These are phyloP conservation scores for Termitomyces sp. DNA, from an alignment of 768 basidiomycete species.

Conservation along the genomic window DNA sequence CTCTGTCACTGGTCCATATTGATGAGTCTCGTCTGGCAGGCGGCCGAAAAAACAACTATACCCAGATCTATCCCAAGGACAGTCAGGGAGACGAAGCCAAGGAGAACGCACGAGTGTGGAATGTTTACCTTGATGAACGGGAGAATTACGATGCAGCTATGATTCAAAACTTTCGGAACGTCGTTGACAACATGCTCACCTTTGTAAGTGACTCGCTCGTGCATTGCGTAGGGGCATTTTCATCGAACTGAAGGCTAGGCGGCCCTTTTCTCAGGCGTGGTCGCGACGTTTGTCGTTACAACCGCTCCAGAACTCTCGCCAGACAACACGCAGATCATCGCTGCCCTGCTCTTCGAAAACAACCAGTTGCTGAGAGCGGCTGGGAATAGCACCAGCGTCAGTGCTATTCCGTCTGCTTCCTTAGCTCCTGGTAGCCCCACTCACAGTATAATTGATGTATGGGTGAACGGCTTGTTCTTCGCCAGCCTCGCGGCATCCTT, in stretches of 20 bases:
- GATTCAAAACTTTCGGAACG: not conserved
- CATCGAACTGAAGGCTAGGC: not conserved
- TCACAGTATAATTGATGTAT: not conserved
- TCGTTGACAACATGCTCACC: not conserved
- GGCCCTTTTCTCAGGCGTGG: not conserved
- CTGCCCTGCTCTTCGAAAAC: not conserved
- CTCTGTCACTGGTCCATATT: not conserved
- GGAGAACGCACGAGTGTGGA: not conserved
- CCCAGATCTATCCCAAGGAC: not conserved
- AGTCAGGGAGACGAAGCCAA: not conserved
- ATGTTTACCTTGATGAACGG: not conserved
- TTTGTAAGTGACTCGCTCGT: not conserved
- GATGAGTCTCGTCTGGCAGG: not conserved
- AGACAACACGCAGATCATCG: not conserved
- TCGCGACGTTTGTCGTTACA: slow-evolving; percentile 1
- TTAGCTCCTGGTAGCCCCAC: not conserved
- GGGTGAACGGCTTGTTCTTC: not conserved
- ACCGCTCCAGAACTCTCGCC: not conserved
- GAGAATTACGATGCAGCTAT: not conserved
- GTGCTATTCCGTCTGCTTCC: not conserved
- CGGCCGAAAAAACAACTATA: not conserved
- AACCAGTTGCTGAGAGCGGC: slow-evolving; percentile 1
- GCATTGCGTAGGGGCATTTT: not conserved
- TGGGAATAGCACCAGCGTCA: not conserved
- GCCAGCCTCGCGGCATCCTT: not conserved